Evolutionary conservation across 371 early-diverging fungal species (phyloP).

Genomic region (Mortierella sp.): DNA sequence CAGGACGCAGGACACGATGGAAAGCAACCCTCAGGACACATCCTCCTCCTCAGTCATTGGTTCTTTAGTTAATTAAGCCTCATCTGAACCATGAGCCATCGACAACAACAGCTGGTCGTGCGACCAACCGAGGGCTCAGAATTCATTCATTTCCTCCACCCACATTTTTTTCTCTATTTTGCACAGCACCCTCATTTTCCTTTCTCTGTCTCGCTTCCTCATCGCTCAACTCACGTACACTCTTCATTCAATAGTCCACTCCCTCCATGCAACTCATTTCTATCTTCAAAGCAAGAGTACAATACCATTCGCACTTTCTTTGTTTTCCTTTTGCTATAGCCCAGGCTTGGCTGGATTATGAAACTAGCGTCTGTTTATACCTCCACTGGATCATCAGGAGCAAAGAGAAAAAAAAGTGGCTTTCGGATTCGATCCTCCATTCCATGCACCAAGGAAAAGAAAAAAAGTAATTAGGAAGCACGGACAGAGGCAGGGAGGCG

Average conservation of each 20-base stretch:
- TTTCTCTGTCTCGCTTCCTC: neutral
- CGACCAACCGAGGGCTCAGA: neutral
- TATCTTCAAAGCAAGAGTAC: neutral
- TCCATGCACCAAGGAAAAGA: constrained; percentile 8
- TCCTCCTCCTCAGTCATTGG: neutral
- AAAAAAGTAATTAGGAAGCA: neutral
- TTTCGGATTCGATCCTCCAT: neutral
- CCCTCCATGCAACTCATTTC: neutral
- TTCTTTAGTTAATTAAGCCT: neutral
- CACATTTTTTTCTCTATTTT: neutral
- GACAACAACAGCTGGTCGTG: neutral
- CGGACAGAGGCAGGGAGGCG: neutral
- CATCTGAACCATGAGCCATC: neutral
- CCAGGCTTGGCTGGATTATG: neutral
- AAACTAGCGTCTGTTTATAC: neutral
- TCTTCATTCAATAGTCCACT: neutral
- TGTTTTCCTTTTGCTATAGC: neutral
- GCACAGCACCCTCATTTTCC: neutral
- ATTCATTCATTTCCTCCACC: neutral
- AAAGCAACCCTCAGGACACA: neutral
- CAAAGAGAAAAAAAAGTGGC: neutral
- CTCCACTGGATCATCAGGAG: neutral
- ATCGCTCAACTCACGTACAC: neutral
- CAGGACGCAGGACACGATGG: neutral
- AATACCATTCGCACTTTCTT: neutral